Evolutionary conservation across 306 rosid genomes (phyloP).

Genomic region (Glycine tomentella): DNA sequence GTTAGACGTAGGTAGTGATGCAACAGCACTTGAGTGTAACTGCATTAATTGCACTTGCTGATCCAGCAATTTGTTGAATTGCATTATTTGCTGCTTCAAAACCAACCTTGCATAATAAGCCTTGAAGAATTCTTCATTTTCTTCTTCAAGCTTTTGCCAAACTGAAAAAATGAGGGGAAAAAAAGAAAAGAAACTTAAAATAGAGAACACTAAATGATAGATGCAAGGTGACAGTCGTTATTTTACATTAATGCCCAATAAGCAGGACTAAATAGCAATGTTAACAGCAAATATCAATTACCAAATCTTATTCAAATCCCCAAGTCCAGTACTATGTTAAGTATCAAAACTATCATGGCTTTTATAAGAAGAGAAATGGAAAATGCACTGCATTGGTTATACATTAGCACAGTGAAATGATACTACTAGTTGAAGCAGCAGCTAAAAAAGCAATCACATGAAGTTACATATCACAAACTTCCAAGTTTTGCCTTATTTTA

Average conservation of each 20-base stretch:
- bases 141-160: slow-evolving; percentile 96
- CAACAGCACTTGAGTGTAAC: slow-evolving; percentile 62
- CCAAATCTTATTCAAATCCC: slow-evolving; percentile 4
- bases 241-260: not conserved
- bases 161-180: slow-evolving; percentile 59
- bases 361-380: slow-evolving; percentile 11
- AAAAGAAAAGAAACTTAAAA: slow-evolving; percentile 10
- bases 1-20: slow-evolving; percentile 69
- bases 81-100: slow-evolving; percentile 84
- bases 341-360: no score
- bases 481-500: slow-evolving; percentile 15
- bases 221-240: not conserved
- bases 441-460: no score
- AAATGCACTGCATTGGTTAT: not conserved
- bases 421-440: not conserved
- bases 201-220: slow-evolving; percentile 9
- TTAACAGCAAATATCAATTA: slow-evolving; percentile 12
- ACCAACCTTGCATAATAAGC: slow-evolving; percentile 85
- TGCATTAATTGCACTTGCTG: slow-evolving; percentile 75
- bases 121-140: slow-evolving; percentile 85
- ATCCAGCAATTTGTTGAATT: slow-evolving; percentile 85
- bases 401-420: slow-evolving; percentile 1
- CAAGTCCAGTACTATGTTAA: not conserved
- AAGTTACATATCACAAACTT: slow-evolving; percentile 5
- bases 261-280: slow-evolving; percentile 14